These are phyloP conservation scores for Boletus bicolor DNA, from an alignment of 768 basidiomycete genomes.

Conservation along the genomic window DNA sequence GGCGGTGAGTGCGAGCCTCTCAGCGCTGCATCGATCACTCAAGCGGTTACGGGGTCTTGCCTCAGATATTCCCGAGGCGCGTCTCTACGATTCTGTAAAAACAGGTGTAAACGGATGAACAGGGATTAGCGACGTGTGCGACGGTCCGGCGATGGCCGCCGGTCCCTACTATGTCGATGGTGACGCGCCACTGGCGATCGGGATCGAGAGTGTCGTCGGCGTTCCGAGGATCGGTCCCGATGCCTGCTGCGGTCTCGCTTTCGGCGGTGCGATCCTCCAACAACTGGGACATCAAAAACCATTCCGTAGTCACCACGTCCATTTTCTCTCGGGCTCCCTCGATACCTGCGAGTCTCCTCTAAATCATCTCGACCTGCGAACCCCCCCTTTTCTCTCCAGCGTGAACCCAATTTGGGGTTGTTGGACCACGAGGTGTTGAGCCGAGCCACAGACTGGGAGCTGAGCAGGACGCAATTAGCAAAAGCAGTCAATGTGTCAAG, in stretches of 20 bases:
- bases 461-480: conserved; percentile 27
- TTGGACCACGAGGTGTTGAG: conserved; percentile 83
- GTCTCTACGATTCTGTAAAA: conserved; percentile 2
- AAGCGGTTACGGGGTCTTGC: too few species aligned
- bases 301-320: conserved; percentile 55
- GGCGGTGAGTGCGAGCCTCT: too few species aligned
- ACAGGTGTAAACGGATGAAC: conserved; percentile 21
- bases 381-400: conserved; percentile 36
- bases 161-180: conserved; percentile 30
- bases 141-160: conserved; percentile 38
- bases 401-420: conserved; percentile 54
- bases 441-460: conserved; percentile 93
- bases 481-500: conserved; percentile 2
- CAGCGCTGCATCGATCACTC: too few species aligned
- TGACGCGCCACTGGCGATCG: conserved; percentile 22
- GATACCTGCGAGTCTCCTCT: conserved; percentile 67
- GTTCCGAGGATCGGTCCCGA: conserved; percentile 35
- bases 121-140: conserved; percentile 13
- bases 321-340: conserved; percentile 35
- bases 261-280: conserved; percentile 34
- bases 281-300: conserved; percentile 78
- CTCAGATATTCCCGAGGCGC: too few species aligned
- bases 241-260: conserved; percentile 53
- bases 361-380: conserved; percentile 77
- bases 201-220: conserved; percentile 26